Conservation (phyloP, 2,329 filamentous ascomycete species). For the Epichloe hybrida region DNA sequence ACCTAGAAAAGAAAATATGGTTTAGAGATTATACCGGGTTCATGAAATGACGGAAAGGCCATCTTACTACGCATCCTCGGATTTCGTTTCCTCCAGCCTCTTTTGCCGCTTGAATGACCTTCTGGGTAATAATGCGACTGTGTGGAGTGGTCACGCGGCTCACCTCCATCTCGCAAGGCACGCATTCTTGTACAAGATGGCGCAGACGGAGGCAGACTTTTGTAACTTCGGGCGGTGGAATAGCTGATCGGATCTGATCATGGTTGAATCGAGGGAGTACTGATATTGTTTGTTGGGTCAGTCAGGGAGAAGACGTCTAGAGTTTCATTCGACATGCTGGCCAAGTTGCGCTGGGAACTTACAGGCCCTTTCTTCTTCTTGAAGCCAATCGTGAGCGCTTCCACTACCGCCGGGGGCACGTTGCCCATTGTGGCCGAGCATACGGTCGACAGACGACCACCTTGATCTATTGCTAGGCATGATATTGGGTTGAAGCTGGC, state of each 20-base stretch:
- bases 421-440: slow-evolving; percentile 14
- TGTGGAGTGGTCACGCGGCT: slow-evolving; percentile 63
- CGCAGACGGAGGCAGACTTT: slow-evolving; percentile 81
- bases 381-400: slow-evolving; percentile 22
- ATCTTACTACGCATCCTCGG: slow-evolving; percentile 54
- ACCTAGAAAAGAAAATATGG: slow-evolving; percentile 25
- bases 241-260: slow-evolving; percentile 47
- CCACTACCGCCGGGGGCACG: slow-evolving; percentile 8
- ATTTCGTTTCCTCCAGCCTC: slow-evolving; percentile 68
- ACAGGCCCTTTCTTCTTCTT: slow-evolving; percentile 32
- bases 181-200: slow-evolving; percentile 75
- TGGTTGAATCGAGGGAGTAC: slow-evolving; percentile 53
- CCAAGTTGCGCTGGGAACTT: slow-evolving; percentile 12
- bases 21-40: too few relatives aligned
- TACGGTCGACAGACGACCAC: slow-evolving; percentile 19
- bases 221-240: slow-evolving; percentile 69
- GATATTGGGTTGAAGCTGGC: neutral
- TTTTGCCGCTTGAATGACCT: slow-evolving; percentile 67
- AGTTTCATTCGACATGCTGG: neutral
- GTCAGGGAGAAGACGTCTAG: neutral
- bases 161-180: slow-evolving; percentile 82
- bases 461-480: slow-evolving; percentile 11
- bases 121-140: slow-evolving; percentile 68
- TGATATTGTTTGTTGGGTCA: slow-evolving; percentile 17
- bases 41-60: neutral